These are phyloP conservation scores for Cryptosporidium xiaoi DNA, from an alignment of 169 alveolate species.

Conservation along the genomic window DNA sequence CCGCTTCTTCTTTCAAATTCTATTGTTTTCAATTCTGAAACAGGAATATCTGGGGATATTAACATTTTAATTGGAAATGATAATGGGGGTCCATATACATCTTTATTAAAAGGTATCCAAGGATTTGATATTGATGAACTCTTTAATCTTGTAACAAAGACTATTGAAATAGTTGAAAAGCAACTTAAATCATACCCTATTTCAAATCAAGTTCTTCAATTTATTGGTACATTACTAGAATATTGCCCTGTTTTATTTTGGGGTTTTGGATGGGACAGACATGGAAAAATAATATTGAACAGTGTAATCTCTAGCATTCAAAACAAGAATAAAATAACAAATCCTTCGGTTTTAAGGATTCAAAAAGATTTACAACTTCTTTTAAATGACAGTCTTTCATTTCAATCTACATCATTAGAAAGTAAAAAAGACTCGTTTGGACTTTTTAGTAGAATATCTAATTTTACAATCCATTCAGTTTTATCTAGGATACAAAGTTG, in stretches of 20 bases:
- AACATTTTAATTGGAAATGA: no score
- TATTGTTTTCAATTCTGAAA: background rate
- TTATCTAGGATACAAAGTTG: slow-evolving; percentile 57
- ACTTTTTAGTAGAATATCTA: slow-evolving; percentile 27
- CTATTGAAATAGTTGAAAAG: slow-evolving; percentile 54
- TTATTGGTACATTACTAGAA: slow-evolving; percentile 7
- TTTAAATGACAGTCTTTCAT: slow-evolving; percentile 23
- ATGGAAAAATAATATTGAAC: slow-evolving; percentile 34
- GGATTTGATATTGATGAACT: slow-evolving; percentile 49
- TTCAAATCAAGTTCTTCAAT: slow-evolving; percentile 46
- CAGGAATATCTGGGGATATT: slow-evolving; percentile 3
- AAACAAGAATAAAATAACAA: background rate
- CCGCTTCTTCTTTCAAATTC: slow-evolving; percentile 27
- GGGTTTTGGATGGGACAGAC: slow-evolving; percentile 73
- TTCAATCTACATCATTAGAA: slow-evolving; percentile 10
- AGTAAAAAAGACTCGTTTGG: slow-evolving; percentile 21
- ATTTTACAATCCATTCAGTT: slow-evolving; percentile 58
- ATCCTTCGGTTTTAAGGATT: background rate
- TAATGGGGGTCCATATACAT: slow-evolving; percentile 4
- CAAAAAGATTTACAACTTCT: slow-evolving; percentile 40
- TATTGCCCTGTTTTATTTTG: slow-evolving; percentile 58
- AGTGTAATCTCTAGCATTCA: background rate
- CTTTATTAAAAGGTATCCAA: slow-evolving; percentile 33
- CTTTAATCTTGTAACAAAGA: slow-evolving; percentile 28
- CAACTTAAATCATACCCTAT: slow-evolving; percentile 59